A percentile compares a stretch with the other conserved stretches of the same genome.
phyloP scores from a whole-genome alignment of 2,329 filamentous ascomycete species.

The Hymenoscyphus occultus region DNA sequence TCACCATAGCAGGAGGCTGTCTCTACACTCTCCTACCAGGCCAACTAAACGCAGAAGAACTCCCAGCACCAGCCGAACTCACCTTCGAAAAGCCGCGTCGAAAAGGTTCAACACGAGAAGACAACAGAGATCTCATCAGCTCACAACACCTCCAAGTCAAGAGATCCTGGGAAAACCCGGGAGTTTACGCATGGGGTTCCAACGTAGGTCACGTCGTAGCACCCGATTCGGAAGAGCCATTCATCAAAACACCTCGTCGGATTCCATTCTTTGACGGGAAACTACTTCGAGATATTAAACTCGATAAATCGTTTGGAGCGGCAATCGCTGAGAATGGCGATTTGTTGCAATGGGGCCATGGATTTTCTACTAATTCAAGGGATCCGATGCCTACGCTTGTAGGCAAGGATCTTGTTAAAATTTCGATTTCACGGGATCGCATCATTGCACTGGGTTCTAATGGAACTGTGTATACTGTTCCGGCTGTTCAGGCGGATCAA shows the following conservation, averaged over 20 bases:
- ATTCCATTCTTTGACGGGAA: slow-evolving; percentile 81
- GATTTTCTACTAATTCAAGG: slow-evolving; percentile 62
- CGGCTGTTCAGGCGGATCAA: slow-evolving; percentile 72
- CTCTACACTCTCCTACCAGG: slow-evolving; percentile 31
- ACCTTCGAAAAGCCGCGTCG: slow-evolving; percentile 66
- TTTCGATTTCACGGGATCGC: slow-evolving; percentile 77
- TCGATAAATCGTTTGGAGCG: slow-evolving; percentile 77
- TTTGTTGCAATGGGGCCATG: slow-evolving; percentile 85
- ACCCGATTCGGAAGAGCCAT: slow-evolving; percentile 71
- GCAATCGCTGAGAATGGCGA: slow-evolving; percentile 87
- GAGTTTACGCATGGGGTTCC: slow-evolving; percentile 90
- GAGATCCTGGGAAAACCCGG: slow-evolving; percentile 76
- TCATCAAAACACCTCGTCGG: slow-evolving; percentile 76
- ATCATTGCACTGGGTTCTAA: slow-evolving; percentile 73
- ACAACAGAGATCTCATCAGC: slow-evolving; percentile 72
- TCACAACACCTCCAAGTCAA: slow-evolving; percentile 87
- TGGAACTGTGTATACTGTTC: slow-evolving; percentile 81
- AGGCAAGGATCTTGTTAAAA: slow-evolving; percentile 75
- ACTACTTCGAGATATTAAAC: slow-evolving; percentile 80
- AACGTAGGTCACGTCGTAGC: slow-evolving; percentile 84
- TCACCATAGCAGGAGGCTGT: slow-evolving; percentile 26
- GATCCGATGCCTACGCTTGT: slow-evolving; percentile 69
- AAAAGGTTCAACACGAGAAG: slow-evolving; percentile 61
- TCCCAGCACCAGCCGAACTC: slow-evolving; percentile 47
- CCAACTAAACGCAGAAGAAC: slow-evolving; percentile 30